A percentile compares a stretch with the other conserved stretches of the same genome.
These are phyloP conservation scores for Fibroporia radiculosa DNA, from an alignment of 768 basidiomycete genomes.

Conservation along the genomic window DNA sequence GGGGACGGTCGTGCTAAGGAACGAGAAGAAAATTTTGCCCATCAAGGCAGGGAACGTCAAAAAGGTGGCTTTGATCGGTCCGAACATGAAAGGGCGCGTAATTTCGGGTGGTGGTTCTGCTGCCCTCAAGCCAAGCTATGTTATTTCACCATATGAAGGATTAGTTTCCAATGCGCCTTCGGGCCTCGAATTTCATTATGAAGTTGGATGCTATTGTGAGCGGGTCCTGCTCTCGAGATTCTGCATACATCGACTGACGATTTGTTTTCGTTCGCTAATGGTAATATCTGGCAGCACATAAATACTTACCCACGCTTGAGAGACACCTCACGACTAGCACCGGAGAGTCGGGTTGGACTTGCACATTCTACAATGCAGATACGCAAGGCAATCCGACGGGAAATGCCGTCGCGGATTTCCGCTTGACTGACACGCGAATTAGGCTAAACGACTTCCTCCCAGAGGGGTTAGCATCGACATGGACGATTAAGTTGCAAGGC, in stretches of 20 bases:
- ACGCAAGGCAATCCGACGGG: slow-evolving; percentile 35
- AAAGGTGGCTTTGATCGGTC: slow-evolving; percentile 59
- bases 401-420: slow-evolving; percentile 37
- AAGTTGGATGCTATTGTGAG: slow-evolving; percentile 59
- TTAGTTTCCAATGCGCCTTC: slow-evolving; percentile 41
- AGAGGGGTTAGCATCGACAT: slow-evolving; percentile 40
- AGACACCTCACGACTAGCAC: slow-evolving; percentile 41
- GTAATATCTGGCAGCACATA: slow-evolving; percentile 38
- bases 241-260: not conserved
- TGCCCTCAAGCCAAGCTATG: slow-evolving; percentile 55
- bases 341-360: slow-evolving; percentile 55
- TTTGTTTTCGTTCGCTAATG: not conserved
- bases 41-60: slow-evolving; percentile 29
- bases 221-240: not conserved
- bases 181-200: slow-evolving; percentile 43
- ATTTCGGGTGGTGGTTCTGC: slow-evolving; percentile 78
- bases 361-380: slow-evolving; percentile 56
- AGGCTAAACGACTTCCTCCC: slow-evolving; percentile 65
- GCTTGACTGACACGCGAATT: slow-evolving; percentile 51
- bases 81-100: slow-evolving; percentile 56
- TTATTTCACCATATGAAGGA: slow-evolving; percentile 57
- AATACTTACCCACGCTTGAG: slow-evolving; percentile 65
- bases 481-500: slow-evolving; percentile 52
- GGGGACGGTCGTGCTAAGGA: slow-evolving; percentile 62
- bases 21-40: slow-evolving; percentile 48